Percentiles rank a stretch among this genome's conserved stretches.
Conservation (phyloP, 78 protist species). For the Isochrysis galbana region DNA sequence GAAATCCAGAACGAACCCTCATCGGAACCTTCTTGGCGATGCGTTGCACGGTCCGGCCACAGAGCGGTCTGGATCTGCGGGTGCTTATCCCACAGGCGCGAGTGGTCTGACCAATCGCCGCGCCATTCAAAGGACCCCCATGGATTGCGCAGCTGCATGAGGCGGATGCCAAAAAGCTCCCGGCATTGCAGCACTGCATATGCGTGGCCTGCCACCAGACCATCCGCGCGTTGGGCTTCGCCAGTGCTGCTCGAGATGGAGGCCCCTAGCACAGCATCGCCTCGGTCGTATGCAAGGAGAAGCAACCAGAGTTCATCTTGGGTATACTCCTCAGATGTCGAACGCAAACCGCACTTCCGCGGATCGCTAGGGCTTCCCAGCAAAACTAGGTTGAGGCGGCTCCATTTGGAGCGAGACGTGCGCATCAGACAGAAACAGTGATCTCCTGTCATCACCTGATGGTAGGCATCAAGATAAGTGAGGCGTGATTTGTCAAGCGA, state of each 20-base stretch:
- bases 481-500: too few species aligned
- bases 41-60: background rate
- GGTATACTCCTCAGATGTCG: background rate
- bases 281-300: background rate
- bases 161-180: background rate
- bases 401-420: background rate
- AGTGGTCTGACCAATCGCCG: conserved; percentile 37
- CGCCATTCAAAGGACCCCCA: conserved; percentile 46
- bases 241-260: background rate
- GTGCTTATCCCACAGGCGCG: background rate
- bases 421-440: background rate
- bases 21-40: background rate
- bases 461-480: too few species aligned
- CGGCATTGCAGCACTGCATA: background rate
- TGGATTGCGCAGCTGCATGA: conserved; percentile 42
- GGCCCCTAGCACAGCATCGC: background rate
- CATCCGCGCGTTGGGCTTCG: background rate
- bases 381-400: background rate
- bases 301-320: background rate
- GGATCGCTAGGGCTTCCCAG: background rate
- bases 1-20: conserved; percentile 33
- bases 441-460: background rate
- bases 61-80: background rate
- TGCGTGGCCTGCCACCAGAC: conserved; percentile 28
- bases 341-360: background rate